Percentiles rank a stretch among this genome's conserved stretches.
Evolutionary conservation across 768 basidiomycete genomes (phyloP).

Genomic region (Suillus fuscotomentosus): DNA sequence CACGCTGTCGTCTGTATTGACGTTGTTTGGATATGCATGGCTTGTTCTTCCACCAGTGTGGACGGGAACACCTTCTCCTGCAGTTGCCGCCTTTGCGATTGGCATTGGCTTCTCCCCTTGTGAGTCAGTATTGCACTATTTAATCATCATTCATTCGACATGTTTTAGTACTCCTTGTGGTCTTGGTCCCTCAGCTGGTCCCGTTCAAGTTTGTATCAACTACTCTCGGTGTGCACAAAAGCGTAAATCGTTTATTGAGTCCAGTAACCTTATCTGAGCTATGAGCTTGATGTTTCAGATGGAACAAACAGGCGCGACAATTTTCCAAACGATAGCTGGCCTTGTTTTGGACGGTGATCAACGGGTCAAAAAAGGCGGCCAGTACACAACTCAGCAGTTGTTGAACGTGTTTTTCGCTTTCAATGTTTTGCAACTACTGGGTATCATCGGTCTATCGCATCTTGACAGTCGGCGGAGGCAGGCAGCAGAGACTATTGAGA

Average conservation of each 20-base stretch:
- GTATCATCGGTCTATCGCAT: slow-evolving; percentile 47
- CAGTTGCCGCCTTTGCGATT: slow-evolving; percentile 57
- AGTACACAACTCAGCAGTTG: slow-evolving; percentile 48
- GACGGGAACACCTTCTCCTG: slow-evolving; percentile 61
- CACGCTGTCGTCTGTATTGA: slow-evolving; percentile 55
- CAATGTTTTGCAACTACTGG: slow-evolving; percentile 55
- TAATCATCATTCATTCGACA: slow-evolving; percentile 1
- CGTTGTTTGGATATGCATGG: slow-evolving; percentile 65
- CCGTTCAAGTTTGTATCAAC: slow-evolving; percentile 73
- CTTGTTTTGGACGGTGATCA: slow-evolving; percentile 43
- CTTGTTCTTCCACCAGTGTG: slow-evolving; percentile 55
- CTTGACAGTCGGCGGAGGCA: slow-evolving; percentile 45
- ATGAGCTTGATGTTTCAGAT: slow-evolving; percentile 40
- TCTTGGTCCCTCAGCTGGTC: slow-evolving; percentile 73
- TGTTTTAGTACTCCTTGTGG: slow-evolving; percentile 62
- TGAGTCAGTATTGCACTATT: slow-evolving; percentile 21
- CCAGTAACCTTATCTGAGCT: neutral
- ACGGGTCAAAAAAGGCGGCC: slow-evolving; percentile 6
- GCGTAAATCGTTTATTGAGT: slow-evolving; percentile 43
- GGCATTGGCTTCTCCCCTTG: slow-evolving; percentile 75
- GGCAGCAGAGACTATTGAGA: slow-evolving; percentile 8
- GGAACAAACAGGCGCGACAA: slow-evolving; percentile 71
- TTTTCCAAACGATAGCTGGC: slow-evolving; percentile 74
- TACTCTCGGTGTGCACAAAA: slow-evolving; percentile 75
- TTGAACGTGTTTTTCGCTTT: slow-evolving; percentile 55